Evolutionary conservation across 495 filamentous ascomycete species (phyloP), one percentile per base, ranked within the genome.

Genomic region (Glonium stellatum): DNA sequence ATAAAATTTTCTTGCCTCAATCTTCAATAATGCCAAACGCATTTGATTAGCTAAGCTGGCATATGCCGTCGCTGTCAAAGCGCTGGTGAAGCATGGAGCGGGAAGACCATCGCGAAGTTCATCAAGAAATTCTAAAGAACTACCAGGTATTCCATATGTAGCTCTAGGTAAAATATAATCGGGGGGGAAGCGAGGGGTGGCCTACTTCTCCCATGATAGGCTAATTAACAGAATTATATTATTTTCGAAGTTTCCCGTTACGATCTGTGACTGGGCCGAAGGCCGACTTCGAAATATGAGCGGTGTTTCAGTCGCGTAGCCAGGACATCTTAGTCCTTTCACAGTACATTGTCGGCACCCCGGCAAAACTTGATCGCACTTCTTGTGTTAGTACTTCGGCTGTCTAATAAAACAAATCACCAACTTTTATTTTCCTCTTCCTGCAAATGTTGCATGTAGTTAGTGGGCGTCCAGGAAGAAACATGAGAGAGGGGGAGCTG

Each of bases 271-370:
- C 15, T 21, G 11, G n/a, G 22, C 21, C 3, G 22, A n/a, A 23
- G 47, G 22, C 11, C n/a, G 47, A 18, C 22, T 11, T 12, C 22
- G 47, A 21, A 18, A 21, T 1, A 22, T 23, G 11, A 50, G 21
- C 23, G 18, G 47, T 23, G 47, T 50, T 18, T 50, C 47, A 22
- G 1, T 50, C 3, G 18, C 23, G n/a, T 50, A 50, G 12, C 47
- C 47, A 23, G 22, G 12, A 50, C 47, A 50, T 50, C 22, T 50
- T 21, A 50, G 21, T 11, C 47, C 47, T 50, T 50, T 50, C 47
- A 12, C 23, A 11, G 23, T 21, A 11, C 47, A 50, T 50, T 21
- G n/a, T 21, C 47, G 47, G 21, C 47, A 50, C 23, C 23, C n/a
- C 5, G 47, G 47, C 1, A 50, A 18, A 50, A 3, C n/a, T 23